These are phyloP conservation scores for Penicillium daleae DNA, from an alignment of 495 filamentous ascomycete genomes.

Conservation along the genomic window DNA sequence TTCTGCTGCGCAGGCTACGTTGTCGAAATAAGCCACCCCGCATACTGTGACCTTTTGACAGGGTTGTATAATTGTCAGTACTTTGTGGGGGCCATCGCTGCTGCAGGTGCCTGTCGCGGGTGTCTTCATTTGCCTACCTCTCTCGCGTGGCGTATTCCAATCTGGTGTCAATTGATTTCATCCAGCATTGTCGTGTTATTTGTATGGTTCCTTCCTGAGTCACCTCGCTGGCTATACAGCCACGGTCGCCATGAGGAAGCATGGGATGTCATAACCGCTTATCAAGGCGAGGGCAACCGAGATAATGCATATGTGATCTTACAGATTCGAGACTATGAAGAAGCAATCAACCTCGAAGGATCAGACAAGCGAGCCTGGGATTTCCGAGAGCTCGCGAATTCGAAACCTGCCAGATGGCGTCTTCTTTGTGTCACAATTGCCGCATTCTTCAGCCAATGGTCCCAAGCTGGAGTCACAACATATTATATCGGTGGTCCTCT, in stretches of 20 bases:
- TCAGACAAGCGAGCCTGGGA: neutral
- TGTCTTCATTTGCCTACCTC: conserved; percentile 19
- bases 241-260: neutral
- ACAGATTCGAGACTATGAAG: neutral
- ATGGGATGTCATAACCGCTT: neutral
- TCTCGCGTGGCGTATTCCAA: neutral
- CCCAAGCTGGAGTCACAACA: neutral
- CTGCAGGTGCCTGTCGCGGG: conserved; percentile 34
- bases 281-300: neutral
- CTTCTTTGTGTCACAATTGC: neutral
- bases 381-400: neutral
- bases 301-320: neutral
- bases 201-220: neutral
- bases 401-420: neutral
- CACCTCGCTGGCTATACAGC: neutral
- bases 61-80: conserved; percentile 60
- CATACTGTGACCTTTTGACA: conserved; percentile 59
- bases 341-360: neutral
- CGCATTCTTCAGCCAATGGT: neutral
- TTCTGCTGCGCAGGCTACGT: neutral
- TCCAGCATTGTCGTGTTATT: neutral
- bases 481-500: neutral
- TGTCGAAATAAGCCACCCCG: neutral
- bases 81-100: conserved; percentile 54
- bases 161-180: neutral